Evolutionary conservation across 805 yeast genomes (phyloP).

Genomic region (Starmerella khaoyaiensis): DNA sequence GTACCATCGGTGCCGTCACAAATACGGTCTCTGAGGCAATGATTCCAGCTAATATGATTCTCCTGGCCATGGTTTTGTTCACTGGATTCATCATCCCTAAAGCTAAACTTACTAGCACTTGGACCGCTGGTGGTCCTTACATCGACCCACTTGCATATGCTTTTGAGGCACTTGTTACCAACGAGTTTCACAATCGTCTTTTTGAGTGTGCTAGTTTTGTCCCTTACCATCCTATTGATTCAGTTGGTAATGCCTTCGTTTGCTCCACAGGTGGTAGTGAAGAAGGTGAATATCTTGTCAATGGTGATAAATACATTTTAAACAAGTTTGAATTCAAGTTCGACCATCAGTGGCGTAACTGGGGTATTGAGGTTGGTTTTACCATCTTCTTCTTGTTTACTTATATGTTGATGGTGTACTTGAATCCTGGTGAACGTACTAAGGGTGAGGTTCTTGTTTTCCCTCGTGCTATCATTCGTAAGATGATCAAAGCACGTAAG

Average conservation of each 20-base stretch:
- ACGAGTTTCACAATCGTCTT: slow-evolving; percentile 47
- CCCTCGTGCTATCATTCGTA: slow-evolving; percentile 18
- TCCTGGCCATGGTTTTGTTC: slow-evolving; percentile 42
- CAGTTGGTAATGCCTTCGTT: slow-evolving; percentile 43
- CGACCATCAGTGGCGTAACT: slow-evolving; percentile 65
- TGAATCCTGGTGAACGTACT: slow-evolving; percentile 26
- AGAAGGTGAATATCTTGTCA: slow-evolving; percentile 40
- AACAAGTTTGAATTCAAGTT: slow-evolving; percentile 39
- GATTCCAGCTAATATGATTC: slow-evolving; percentile 43
- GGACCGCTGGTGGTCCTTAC: slow-evolving; percentile 59
- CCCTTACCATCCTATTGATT: slow-evolving; percentile 32
- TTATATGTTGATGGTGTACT: slow-evolving; percentile 25
- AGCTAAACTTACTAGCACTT: slow-evolving; percentile 44
- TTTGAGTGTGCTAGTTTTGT: slow-evolving; percentile 41
- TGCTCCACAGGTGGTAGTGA: slow-evolving; percentile 52
- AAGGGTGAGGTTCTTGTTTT: slow-evolving; percentile 26
- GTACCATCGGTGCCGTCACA: slow-evolving; percentile 39
- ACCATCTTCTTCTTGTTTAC: slow-evolving; percentile 31
- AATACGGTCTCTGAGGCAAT: slow-evolving; percentile 45
- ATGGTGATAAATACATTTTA: slow-evolving; percentile 46
- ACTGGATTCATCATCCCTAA: slow-evolving; percentile 53
- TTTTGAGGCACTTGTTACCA: slow-evolving; percentile 51
- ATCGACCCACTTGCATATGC: slow-evolving; percentile 45
- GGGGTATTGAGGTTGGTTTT: slow-evolving; percentile 52
- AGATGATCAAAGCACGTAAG: slow-evolving; percentile 7